These are phyloP conservation scores for Xylariaceae sp. DNA, from an alignment of 2,329 filamentous ascomycete species.

Conservation along the genomic window DNA sequence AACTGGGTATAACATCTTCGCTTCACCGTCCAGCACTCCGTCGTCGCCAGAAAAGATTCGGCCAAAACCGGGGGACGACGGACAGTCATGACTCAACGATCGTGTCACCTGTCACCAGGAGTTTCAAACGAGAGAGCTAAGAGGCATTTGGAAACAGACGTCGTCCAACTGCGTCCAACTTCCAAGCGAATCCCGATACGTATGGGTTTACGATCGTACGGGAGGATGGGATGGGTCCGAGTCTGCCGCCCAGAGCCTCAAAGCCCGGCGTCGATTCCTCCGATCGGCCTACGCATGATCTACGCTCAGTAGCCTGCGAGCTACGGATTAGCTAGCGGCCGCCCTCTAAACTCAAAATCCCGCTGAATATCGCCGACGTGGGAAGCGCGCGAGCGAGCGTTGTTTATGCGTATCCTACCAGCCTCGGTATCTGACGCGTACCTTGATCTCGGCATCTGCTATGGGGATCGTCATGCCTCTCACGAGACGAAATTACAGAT, in stretches of 20 bases:
- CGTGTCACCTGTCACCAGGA: conserved; percentile 1
- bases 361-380: neutral
- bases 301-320: neutral
- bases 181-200: too few relatives aligned
- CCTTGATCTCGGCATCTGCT: too few relatives aligned
- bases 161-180: too few relatives aligned
- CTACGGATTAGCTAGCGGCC: neutral
- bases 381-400: neutral
- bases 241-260: too few relatives aligned
- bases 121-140: neutral
- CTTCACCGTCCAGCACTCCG: neutral
- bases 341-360: neutral
- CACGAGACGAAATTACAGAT: neutral
- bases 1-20: neutral
- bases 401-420: neutral
- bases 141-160: neutral
- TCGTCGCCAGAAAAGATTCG: neutral
- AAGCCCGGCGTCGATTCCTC: neutral
- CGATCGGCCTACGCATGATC: neutral
- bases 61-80: neutral
- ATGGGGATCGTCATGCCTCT: neutral
- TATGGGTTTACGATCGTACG: neutral
- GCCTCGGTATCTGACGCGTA: too few relatives aligned
- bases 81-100: neutral
- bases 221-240: neutral